Base-by-base conservation (phyloP, 495 filamentous ascomycete species). In the Beverwykella pulmonaria region DNA sequence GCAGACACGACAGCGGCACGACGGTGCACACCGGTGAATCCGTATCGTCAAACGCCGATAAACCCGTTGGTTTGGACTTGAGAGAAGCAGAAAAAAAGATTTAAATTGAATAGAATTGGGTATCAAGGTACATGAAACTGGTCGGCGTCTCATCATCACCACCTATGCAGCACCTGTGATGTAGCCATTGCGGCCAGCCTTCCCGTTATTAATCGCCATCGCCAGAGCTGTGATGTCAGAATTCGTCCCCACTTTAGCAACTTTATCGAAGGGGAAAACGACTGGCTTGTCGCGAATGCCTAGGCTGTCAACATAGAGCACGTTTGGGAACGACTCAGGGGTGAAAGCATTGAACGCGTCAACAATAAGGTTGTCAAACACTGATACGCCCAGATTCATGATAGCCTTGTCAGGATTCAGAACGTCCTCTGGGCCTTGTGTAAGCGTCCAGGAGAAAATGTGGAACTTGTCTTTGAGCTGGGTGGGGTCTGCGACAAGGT, bases 361-460 rank as follows among this genome's bases (percentile, higher is more conserved):
- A 23, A 30, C 50, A n/a, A 68, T 44, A 17, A 71, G 55, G 34
- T 64, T 46, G 27, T 67, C 59, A 46, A 54, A 68, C 7, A 65
- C 69, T 7, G 22, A 39, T 15, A 48, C 59, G 1, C 58, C 69
- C 19, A 71, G 32, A 34, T 71, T 68, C 65, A 71, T 63, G n/a
- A 71, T 71, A 6, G 64, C 63, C 29, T 59, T 63, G 59, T 68
- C 69, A 6, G 34, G 41, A 29, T 71, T 71, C 19, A 71, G 65
- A 14, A 71, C 69, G 36, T 71, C 69, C 55, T 67, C 69, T 0
- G 63, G 49, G 20, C 64, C 59, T 36, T 71, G 69, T 4, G 70
- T 73, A 2, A 73, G 59, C 0, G 70, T 73, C 70, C 70, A 73
- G 7, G 70, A 73, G 22, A 73, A 47, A 29, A 73, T 65, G 67